Evolutionary conservation across 164 flowering plant genomes (phyloP).

Genomic region (Berberis thunbergii): DNA sequence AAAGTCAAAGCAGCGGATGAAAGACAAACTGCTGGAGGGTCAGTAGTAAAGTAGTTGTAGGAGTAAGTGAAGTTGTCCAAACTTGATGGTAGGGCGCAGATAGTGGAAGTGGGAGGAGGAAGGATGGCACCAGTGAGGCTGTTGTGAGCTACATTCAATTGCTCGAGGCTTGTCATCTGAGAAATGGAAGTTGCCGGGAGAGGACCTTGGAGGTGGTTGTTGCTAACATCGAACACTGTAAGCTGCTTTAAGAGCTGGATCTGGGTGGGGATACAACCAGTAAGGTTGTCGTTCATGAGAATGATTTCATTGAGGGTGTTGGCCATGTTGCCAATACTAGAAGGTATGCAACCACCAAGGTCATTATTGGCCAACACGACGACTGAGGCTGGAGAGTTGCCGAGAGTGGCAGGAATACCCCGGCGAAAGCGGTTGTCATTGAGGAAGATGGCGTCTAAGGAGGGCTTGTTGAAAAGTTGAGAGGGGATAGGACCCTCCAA

Average conservation of each 20-base stretch:
- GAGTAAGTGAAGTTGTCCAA: constrained; percentile 70
- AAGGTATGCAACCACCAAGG: constrained; percentile 68
- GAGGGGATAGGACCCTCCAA: constrained; percentile 68
- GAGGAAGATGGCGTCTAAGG: constrained; percentile 60
- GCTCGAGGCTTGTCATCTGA: constrained; percentile 54
- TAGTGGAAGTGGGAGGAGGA: not conserved
- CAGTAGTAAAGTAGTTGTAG: constrained; percentile 60
- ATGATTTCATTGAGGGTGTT: constrained; percentile 67
- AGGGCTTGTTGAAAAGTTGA: constrained; percentile 45
- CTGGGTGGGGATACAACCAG: constrained; percentile 57
- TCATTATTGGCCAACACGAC: constrained; percentile 66
- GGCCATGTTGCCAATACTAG: constrained; percentile 62
- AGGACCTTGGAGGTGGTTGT: constrained; percentile 48
- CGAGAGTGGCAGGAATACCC: constrained; percentile 61
- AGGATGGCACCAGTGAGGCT: constrained; percentile 57
- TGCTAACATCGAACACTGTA: constrained; percentile 78
- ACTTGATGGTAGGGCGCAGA: constrained; percentile 44
- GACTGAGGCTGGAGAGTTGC: constrained; percentile 77
- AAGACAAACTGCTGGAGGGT: constrained; percentile 36
- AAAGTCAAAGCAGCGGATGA: constrained; percentile 3
- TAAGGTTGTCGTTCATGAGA: constrained; percentile 56
- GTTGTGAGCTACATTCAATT: constrained; percentile 71
- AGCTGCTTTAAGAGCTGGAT: constrained; percentile 44
- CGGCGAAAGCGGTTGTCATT: constrained; percentile 61
- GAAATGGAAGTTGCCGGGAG: constrained; percentile 35